Percentiles rank a stretch among this genome's conserved stretches.
Conservation (phyloP, 768 basidiomycete species). For the Boletus vinaceobasis region DNA sequence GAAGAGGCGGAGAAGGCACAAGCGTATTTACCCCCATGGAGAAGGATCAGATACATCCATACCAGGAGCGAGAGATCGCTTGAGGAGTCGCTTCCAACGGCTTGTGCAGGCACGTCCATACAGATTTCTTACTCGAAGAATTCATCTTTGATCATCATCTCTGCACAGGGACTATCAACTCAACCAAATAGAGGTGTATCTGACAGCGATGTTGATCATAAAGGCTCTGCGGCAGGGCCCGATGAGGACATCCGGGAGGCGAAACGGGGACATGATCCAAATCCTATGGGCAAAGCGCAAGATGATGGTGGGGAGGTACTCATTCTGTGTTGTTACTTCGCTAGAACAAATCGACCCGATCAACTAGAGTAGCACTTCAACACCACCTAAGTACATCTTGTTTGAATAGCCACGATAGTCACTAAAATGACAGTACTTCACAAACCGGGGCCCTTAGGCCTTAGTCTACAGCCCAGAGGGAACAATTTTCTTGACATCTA, state of each 20-base stretch:
- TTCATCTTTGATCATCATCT: neutral
- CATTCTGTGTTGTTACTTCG: constrained; percentile 28
- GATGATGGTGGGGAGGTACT: constrained; percentile 20
- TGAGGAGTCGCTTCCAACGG: constrained; percentile 11
- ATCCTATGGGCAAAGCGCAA: neutral
- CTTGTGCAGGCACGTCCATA: constrained; percentile 15
- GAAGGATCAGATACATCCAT: neutral
- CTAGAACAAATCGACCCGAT: constrained; percentile 16
- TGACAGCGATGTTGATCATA: neutral
- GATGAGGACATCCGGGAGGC: neutral
- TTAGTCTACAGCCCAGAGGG: neutral
- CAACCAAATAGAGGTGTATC: neutral
- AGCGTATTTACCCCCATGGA: neutral
- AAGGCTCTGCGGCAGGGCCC: neutral
- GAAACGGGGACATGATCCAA: constrained; percentile 1
- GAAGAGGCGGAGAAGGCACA: constrained; percentile 7
- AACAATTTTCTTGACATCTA: neutral
- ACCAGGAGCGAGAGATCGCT: neutral
- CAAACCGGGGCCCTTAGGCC: neutral
- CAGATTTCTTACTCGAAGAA: neutral
- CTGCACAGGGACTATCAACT: constrained; percentile 7
- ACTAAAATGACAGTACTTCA: neutral
- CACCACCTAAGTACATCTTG: neutral
- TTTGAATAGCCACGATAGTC: neutral
- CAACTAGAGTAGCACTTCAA: neutral